Evolutionary conservation across 208 protist genomes (phyloP), one percentile per base, ranked within the genome.

Genomic region (Wallacemonas sp.): DNA sequence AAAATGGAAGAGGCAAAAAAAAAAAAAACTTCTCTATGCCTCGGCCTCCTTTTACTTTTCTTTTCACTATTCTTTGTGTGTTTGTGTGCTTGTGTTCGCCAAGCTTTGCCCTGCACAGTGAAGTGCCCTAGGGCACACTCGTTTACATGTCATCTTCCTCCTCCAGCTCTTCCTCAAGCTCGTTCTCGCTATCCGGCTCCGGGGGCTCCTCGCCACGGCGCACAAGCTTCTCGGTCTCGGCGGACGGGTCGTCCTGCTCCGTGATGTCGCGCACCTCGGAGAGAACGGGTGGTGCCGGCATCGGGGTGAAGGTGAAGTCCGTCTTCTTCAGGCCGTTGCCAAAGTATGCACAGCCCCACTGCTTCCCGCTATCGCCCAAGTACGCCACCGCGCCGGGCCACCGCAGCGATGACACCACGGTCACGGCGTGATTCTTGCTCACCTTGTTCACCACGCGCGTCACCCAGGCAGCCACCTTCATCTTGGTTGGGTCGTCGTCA

Each of bases 321-420:
- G 80, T 92, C 79, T 90, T 88, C 75, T 96, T 95, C 28, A 96
- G 62, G 30, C 93, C 93, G 54, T 84, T 90, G 17, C 93, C 93
- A 75, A 97, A 94, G 75, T 97, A 97, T 2, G 89, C 88, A 56
- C 77, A 88, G 24, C 87, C 88, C 83, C 84, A 96, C 54, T 65
- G 64, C 62, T 86, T 88, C 41, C 89, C 90, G 27, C 80, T 77
- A 33, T 90, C 80, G n/a, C 83, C 85, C 0, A 71, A 75, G 66
- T 90, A 97, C 9, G 89, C 89, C 22, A 90, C 61, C 21, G 90
- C 88, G 46, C 93, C 93, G 26, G 93, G 93, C 93, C 93, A 97
- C 27, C 84, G 80, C 12, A 97, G 75, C 15, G 93, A 97, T 28
- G 80, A 56, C 31, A 97, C 82, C 26, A 95, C 79, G 12, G 88